Evolutionary conservation across 2,329 filamentous ascomycete genomes (phyloP), one percentile per base, ranked within the genome.

Genomic region (Diplocarpon rosae): DNA sequence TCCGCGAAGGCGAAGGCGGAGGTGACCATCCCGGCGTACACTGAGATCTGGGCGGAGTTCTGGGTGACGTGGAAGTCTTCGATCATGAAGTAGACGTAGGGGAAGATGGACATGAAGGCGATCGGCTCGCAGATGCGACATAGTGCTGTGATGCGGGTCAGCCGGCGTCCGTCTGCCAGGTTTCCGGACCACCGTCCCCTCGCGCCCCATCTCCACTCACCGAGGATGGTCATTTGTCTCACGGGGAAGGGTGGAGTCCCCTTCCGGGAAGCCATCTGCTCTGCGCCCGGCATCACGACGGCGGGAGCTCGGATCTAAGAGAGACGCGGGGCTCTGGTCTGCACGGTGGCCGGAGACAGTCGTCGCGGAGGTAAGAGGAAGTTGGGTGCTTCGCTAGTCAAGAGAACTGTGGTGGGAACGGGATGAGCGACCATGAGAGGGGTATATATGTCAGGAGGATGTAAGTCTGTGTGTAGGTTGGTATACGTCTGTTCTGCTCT

Each of bases 91-190:
- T 95, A 96, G 56, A 94, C 88, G 65, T 96, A 98, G 1, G 92
- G 92, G 63, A 98, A 96, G 56, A 96, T 95, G 43, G 89, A 95
- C 87, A 95, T 96, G 72, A 98, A 96, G 5, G 92, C 92, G 64
- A 98, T 96, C 42, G 92, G 92, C 64, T 98, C 92, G 71, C 88
- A 95, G 69, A 98, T 90, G 61, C 92, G 83, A 67, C 89, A 95
- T 60, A 95, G 73, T 37, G 88, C 89, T 93, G 17, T 20, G 37
- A 28, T 17, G 28, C 10, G 37, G 15, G 9, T 39, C n/a, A 15
- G n/a, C n/a, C 15, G 3, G n/a, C 13, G 15, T 5, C 15, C 24
- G 7, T 14, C 16, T 10, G 20, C 28, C 12, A 34, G n/a, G n/a
- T n/a, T 6, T 7, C 12, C 31, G 9, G 16, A 11, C 27, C 14